These are phyloP conservation scores for Ophiosphaerella korrae DNA, from an alignment of 2,329 filamentous ascomycete genomes.

Conservation along the genomic window DNA sequence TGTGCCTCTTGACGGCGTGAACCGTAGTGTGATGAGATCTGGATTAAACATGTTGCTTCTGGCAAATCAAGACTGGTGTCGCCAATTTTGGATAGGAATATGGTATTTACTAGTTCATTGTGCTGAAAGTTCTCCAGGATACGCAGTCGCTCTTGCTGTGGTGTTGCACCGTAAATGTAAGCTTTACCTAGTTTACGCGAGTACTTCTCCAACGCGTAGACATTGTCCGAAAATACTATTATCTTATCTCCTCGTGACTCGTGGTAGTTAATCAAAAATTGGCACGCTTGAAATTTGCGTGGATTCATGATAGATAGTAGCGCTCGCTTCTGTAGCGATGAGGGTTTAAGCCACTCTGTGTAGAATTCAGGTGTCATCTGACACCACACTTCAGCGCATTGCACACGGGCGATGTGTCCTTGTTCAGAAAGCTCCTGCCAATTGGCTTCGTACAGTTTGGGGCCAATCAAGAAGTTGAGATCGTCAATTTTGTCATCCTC, in stretches of 20 bases:
- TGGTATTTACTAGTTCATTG: conserved; percentile 85
- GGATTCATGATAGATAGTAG: conserved; percentile 97
- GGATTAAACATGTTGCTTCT: conserved; percentile 94
- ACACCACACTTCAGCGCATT: conserved; percentile 99
- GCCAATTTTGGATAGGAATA: conserved; percentile 96
- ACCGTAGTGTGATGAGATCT: conserved; percentile 96
- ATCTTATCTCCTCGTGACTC: conserved; percentile 95
- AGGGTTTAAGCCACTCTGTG: conserved; percentile 79
- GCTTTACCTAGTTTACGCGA: conserved; percentile 83
- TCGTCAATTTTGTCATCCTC: conserved; percentile 99
- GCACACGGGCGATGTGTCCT: conserved; percentile 94
- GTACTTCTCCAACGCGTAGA: conserved; percentile 87
- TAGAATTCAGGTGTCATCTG: conserved; percentile 99
- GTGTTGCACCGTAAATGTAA: conserved; percentile 89
- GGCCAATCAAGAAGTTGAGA: conserved; percentile 95
- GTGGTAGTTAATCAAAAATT: conserved; percentile 98
- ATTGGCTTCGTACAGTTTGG: conserved; percentile 97
- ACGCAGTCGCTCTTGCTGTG: conserved; percentile 80
- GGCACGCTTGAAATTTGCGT: conserved; percentile 93
- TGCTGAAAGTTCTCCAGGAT: conserved; percentile 96
- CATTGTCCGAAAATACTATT: conserved; percentile 97
- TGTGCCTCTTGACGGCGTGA: conserved; percentile 97
- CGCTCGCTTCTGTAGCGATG: conserved; percentile 67
- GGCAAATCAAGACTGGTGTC: conserved; percentile 97
- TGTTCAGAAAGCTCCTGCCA: conserved; percentile 99